Percentiles rank a stretch among this genome's conserved stretches.
phyloP scores from a whole-genome alignment of 2,329 filamentous ascomycete species.

The Fusarium humuli region DNA sequence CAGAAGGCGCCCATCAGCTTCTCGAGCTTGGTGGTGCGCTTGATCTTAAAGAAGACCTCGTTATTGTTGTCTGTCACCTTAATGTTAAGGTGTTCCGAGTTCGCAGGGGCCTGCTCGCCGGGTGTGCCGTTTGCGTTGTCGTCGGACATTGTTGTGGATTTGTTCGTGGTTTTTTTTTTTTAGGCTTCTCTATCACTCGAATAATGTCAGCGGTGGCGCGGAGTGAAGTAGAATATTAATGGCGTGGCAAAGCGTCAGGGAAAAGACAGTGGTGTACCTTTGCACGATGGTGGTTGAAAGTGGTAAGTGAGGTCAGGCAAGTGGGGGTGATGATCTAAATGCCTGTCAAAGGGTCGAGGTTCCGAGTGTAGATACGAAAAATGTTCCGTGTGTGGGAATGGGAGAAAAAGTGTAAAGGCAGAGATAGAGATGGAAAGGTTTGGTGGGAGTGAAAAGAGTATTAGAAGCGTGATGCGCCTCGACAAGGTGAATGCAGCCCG shows the following conservation, averaged over 20 bases:
- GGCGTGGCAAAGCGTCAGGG: constrained; percentile 21
- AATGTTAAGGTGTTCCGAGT: constrained; percentile 92
- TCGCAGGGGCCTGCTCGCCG: constrained; percentile 59
- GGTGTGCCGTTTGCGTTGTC: constrained; percentile 63
- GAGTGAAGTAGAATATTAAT: neutral
- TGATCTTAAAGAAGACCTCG: constrained; percentile 99
- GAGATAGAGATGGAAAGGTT: constrained; percentile 7
- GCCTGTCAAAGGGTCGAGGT: constrained; percentile 3
- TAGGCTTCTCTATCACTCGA: constrained; percentile 10
- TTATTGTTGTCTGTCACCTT: constrained; percentile 99
- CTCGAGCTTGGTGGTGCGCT: constrained; percentile 93
- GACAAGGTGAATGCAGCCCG: constrained; percentile 27
- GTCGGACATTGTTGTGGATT: constrained; percentile 58
- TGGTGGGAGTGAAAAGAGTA: constrained; percentile 30
- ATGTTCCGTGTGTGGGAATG: neutral
- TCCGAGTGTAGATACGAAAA: neutral
- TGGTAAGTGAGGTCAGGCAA: constrained; percentile 11
- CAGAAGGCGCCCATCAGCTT: constrained; percentile 99
- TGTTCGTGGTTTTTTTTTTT: neutral
- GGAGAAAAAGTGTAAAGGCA: neutral
- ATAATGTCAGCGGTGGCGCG: constrained; percentile 31
- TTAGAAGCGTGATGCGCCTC: constrained; percentile 38
- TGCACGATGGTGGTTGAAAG: constrained; percentile 11
- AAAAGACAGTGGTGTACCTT: constrained; percentile 23
- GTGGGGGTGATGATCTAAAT: constrained; percentile 27